Base-by-base conservation (phyloP, 345 rosid genomes). In the Geranium brycei region DNA sequence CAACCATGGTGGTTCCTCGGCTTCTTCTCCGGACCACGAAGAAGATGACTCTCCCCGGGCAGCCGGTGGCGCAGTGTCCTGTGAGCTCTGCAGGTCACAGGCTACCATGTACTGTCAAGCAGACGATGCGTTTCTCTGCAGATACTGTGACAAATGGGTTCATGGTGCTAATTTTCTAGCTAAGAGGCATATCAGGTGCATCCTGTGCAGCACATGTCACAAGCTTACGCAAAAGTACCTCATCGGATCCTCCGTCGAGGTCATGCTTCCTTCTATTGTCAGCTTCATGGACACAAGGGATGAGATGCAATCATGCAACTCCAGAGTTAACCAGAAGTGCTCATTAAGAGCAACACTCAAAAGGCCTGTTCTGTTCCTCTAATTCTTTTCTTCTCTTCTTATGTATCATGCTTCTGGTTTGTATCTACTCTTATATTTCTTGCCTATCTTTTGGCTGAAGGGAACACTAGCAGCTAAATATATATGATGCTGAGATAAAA, bases 111-210 rank as follows among this genome's bases (percentile, higher is more conserved):
- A 84, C 62, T 91, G 97, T 70, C 88, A 79, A 65, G 97, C 97
- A 1, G 97, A 91, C 66, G 76, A 85, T 60, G 95, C 97, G 0
- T 86, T 66, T 64, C 81, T 88, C 0, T 91, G 97, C 71, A 32
- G 73, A 51, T 73, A 75, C 64, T 91, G 97, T 28, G 97, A 91
- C 59, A 80, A 69, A 72, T 68, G 77, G 79, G 97, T 91, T 18
- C 97, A 91, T 30, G 79, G 75, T 60, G 97, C 95, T 8, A 91
- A 91, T 70, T 86, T 91, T 80, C 70, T 91, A 53, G 93, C 97
- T 7, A 77, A 60, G 69, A 83, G 97, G 71, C 97, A 91, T 53
- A 71, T 86, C 19, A 62, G 97, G 65, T 82, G 93, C 70, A 70
- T 91, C 66, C 76, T 91, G 3, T 91, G 97, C 65, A 71, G 68